A percentile compares a stretch with the other conserved stretches of the same genome.
Evolutionary conservation across 495 filamentous ascomycete species (phyloP).

Genomic region (Chaetomium tenue): DNA sequence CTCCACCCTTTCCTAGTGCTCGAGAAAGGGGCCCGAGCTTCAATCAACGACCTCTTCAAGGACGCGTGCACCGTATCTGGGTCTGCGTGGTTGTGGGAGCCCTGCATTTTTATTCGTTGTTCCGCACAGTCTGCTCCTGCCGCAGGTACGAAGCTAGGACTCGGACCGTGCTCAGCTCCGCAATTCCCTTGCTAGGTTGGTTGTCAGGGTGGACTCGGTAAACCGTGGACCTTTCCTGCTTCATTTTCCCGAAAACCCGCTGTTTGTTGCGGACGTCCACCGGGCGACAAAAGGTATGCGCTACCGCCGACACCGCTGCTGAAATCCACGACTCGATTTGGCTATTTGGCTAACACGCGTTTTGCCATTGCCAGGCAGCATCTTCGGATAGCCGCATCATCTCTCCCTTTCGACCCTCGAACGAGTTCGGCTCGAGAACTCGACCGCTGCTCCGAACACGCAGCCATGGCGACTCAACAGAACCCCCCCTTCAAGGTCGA

Average conservation of each 20-base stretch:
- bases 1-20: slow-evolving; percentile 25
- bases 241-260: slow-evolving; percentile 30
- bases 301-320: neutral
- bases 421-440: slow-evolving; percentile 18
- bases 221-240: slow-evolving; percentile 21
- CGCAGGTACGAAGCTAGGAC: slow-evolving; percentile 20
- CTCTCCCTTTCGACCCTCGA: slow-evolving; percentile 7
- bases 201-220: slow-evolving; percentile 23
- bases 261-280: slow-evolving; percentile 24
- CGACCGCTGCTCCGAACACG: slow-evolving; percentile 19
- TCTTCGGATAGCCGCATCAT: slow-evolving; percentile 21
- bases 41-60: neutral
- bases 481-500: slow-evolving; percentile 65
- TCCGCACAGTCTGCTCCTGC: slow-evolving; percentile 8
- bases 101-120: slow-evolving; percentile 1
- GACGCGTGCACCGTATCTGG: slow-evolving; percentile 8
- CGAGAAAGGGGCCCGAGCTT: slow-evolving; percentile 24
- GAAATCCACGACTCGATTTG: slow-evolving; percentile 11
- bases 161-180: slow-evolving; percentile 26
- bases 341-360: slow-evolving; percentile 14
- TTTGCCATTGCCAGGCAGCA: slow-evolving; percentile 18
- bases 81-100: neutral
- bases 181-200: slow-evolving; percentile 17
- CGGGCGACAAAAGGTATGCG: slow-evolving; percentile 20
- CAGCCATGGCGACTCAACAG: slow-evolving; percentile 48